Evolutionary conservation across 352 stramenopile genomes (phyloP), one percentile per base, ranked within the genome.

Genomic region (Phytophthora pisi): DNA sequence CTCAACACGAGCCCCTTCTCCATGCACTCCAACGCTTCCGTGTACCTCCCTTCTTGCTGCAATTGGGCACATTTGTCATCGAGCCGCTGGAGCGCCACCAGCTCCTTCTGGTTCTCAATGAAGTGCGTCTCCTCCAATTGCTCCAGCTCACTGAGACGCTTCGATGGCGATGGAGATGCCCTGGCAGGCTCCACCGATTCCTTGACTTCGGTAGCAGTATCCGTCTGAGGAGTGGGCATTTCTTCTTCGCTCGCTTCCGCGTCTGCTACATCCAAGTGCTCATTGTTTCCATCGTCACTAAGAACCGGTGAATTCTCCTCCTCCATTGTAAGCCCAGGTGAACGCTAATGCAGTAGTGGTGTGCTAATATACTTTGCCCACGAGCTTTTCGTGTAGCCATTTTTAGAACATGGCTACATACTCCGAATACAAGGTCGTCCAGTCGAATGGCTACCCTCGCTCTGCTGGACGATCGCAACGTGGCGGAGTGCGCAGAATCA

Each of bases 21-120:
- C 92, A 98, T 98, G 76, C 85, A 97, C 73, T 98, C 93, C 18
- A 98, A 78, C 20, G 94, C 93, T 50, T 98, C 88, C 2, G 94
- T 88, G 75, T 98, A 98, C 49, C 96, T 92, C 20, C 93, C 95
- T 58, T 96, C 82, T 65, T 96, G 82, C 68, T 98, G 93, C n/a
- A 98, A 77, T 47, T 91, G 78, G 24, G 82, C 93, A 61, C 85
- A 96, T 43, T 93, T 96, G 57, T 97, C 88, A 61, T 98, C 92
- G 10, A 98, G 82, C 0, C 89, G 76, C 66, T 97, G 89, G 23
- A 98, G 70, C 23, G 91, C 90, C 8, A 97, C 74, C 10, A 98
- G 80, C 57, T 98, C 92, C 50, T 91, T 90, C 51, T 91, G 82
- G 67, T 88, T 89, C 57, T 91, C 80, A 16, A 89, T 57, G 64